phyloP scores from a whole-genome alignment of 352 stramenopile genomes.

The Phytophthora fragariae region DNA sequence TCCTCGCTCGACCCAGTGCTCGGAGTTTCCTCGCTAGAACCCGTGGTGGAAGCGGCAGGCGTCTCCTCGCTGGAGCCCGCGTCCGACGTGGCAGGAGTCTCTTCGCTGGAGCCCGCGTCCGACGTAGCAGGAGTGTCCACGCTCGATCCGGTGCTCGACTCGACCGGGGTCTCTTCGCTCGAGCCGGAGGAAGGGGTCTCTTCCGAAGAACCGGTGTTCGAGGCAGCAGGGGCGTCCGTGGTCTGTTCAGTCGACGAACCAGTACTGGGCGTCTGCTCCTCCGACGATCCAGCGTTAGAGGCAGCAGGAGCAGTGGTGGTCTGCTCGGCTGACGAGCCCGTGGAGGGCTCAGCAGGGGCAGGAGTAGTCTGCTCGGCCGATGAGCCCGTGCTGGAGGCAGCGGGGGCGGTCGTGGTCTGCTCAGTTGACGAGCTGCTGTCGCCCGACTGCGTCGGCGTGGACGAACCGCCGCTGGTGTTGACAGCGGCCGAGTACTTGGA shows the following conservation, averaged over 20 bases:
- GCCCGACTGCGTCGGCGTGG: constrained; percentile 16
- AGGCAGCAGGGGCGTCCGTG: not conserved
- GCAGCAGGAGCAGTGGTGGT: not conserved
- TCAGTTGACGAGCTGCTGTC: constrained; percentile 21
- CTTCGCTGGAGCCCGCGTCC: too few species aligned
- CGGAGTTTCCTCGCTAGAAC: constrained; percentile 4
- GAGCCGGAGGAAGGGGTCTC: not conserved
- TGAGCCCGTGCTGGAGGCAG: constrained; percentile 6
- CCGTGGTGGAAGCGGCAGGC: not conserved
- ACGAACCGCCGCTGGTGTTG: constrained; percentile 23
- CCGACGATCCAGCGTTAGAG: not conserved
- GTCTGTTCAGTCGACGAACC: not conserved
- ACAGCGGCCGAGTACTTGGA: constrained; percentile 43
- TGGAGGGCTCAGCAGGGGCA: constrained; percentile 9
- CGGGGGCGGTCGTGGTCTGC: constrained; percentile 25
- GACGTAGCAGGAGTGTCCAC: not conserved
- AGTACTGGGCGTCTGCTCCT: not conserved
- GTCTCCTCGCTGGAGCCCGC: not conserved
- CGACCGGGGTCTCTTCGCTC: not conserved
- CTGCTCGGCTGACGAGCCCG: constrained; percentile 7
- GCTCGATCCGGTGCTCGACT: not conserved
- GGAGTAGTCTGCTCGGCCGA: constrained; percentile 21
- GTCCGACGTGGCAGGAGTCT: too few species aligned
- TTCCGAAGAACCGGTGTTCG: not conserved
- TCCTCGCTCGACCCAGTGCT: constrained; percentile 1